Evolutionary conservation across 2,329 filamentous ascomycete genomes (phyloP), one percentile per base, ranked within the genome.

Genomic region (Erysiphe neolycopersici): DNA sequence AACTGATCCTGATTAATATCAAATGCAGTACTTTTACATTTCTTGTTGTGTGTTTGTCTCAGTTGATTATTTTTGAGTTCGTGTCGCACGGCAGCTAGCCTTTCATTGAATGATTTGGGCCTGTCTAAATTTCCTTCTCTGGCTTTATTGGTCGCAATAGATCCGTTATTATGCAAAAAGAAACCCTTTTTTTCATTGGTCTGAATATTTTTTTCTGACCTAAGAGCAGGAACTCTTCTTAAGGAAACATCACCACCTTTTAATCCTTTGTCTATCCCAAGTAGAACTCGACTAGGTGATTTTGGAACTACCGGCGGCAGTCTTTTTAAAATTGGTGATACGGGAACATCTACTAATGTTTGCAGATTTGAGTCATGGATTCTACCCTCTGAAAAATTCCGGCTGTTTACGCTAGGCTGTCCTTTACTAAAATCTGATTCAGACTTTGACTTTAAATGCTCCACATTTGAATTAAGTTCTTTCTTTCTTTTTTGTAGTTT

Each of bases 211-310:
- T 47, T 36, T 52, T 50, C 17, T 35, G 53, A 52, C 44, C 60
- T 62, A 29, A 64, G 55, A 45, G 62, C 67, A 2, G 73, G 66
- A 3, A 81, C 73, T 50, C 82, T 68, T 58, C 81, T 89, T 26
- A 95, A 62, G 3, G 85, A 94, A 30, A 95, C 67, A 52, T 94
- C 83, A 46, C 72, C 72, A 1, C 77, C 84, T 52, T 68, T 78
- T 32, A 85, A 62, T 1, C 83, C 84, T 57, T 92, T 91, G 60
- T 93, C 85, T 48, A 95, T 91, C 5, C 89, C 87, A 14, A 95
- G 59, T 16, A 83, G 60, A 13, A 89, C 71, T 47, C 85, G 69
- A 43, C 78, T 78, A 1, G 89, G 87, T 1, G 85, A 94, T 22
- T 68, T 72, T 32, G 73, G 75, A 13, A 70, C 63, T 14, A 62